Evolutionary conservation across 805 yeast species (phyloP).

Genomic region (Candida golubevii): DNA sequence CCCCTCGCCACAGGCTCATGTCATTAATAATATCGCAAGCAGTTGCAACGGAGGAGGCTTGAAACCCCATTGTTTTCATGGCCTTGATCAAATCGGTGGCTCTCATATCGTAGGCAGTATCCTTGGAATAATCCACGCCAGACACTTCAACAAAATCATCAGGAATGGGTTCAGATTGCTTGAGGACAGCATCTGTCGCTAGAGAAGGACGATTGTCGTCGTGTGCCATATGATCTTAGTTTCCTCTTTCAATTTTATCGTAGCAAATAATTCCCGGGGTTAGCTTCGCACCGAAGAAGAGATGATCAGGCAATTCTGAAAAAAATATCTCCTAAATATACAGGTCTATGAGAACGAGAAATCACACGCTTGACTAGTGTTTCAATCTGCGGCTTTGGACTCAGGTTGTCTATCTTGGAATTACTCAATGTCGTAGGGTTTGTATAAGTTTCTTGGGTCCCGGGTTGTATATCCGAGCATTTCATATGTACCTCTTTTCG

Average conservation of each 20-base stretch:
- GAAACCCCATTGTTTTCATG: slow-evolving; percentile 97
- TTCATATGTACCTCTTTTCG: too few species aligned
- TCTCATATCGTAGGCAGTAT: slow-evolving; percentile 67
- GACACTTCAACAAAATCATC: slow-evolving; percentile 70
- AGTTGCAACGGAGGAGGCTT: slow-evolving; percentile 77
- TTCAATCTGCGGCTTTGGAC: too few species aligned
- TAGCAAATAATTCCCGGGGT: neutral
- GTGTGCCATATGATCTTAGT: slow-evolving; percentile 1
- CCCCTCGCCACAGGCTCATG: slow-evolving; percentile 93
- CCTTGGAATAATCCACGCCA: slow-evolving; percentile 86
- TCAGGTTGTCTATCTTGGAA: too few species aligned
- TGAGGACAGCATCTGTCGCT: slow-evolving; percentile 89
- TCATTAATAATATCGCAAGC: slow-evolving; percentile 91
- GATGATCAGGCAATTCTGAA: neutral
- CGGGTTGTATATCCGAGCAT: too few species aligned
- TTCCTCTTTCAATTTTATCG: neutral
- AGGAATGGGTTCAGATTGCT: slow-evolving; percentile 82
- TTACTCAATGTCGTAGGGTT: too few species aligned
- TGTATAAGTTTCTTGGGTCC: too few species aligned
- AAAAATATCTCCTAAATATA: too few species aligned
- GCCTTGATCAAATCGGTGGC: slow-evolving; percentile 76
- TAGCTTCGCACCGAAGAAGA: slow-evolving; percentile 1
- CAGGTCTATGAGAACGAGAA: too few species aligned
- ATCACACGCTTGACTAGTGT: too few species aligned
- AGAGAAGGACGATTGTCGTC: slow-evolving; percentile 48